Base-by-base conservation (phyloP, 2,329 filamentous ascomycete genomes). In the Didymella segeticola region DNA sequence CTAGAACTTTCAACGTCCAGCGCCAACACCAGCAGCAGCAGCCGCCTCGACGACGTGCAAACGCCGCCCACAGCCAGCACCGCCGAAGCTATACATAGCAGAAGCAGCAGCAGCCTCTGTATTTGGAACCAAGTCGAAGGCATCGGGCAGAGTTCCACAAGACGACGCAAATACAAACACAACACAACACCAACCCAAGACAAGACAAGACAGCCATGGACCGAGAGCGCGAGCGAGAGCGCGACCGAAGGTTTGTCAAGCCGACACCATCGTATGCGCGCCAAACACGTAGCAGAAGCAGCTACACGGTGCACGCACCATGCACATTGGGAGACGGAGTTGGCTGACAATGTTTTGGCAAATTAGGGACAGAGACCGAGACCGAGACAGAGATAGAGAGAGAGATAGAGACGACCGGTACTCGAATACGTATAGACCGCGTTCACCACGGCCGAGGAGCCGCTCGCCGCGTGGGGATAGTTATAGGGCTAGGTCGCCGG, bases 191-290 rank as follows among this genome's bases (percentile, higher is more conserved):
- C 37, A 25, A 29, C 46, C 37, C 61, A 56, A 7, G 12, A 26
- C 25, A 26, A 10, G 5, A 26, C 25, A 26, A 10, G 5, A 26
- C 25, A 26, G 55, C 41, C 36, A 74, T 75, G 72, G 70, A 74
- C 42, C 64, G 71, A 50, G 75, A 78, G 56, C 69, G 74, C 58
- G 75, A 76, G 55, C 65, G 75, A 61, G 75, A 77, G 52, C 65
- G 74, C 52, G 75, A 78, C 54, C 71, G 77, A 67, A 78, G 77
- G 77, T 79, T 69, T 68, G 75, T 75, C 54, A 48, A 58, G 58
- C 61, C 60, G 49, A 54, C 20, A 46, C 30, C 51, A 58, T 39
- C 52, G 55, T 58, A 53, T 57, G 37, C 51, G 51, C 38, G 51
- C 45, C 51, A 48, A 48, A n/a, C n/a, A n/a, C 39, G 23, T 14